Base-by-base conservation (phyloP, 768 basidiomycete species). In the Udeniomyces megalosporus region DNA sequence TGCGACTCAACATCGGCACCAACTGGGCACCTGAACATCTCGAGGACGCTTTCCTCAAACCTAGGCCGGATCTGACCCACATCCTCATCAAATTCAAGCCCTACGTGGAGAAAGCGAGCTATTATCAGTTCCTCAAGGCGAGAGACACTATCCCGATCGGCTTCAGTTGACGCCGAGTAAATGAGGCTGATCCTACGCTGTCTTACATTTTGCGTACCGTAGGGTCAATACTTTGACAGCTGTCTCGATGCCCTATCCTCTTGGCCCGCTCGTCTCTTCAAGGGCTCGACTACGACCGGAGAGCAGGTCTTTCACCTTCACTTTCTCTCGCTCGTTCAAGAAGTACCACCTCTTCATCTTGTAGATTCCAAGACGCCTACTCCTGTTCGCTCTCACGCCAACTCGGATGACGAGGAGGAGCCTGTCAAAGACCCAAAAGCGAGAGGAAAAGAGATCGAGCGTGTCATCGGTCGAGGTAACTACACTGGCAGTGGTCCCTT, bases 11-110 rank as follows among this genome's bases (percentile, higher is more conserved):
- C 71, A 77, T 92, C 65, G 91, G 90, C 0, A 82, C 87, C 0
- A 82, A 82, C 65, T 89, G 89, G 70, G 71, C 82, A 0, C 89
- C 89, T 2, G 88, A 91, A 48, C 85, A 89, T 72, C 71, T 91
- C 55, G 82, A 84, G 65, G 83, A 84, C 55, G 76, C 90, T 35
- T 77, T 84, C 62, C 70, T 76, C 60, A 72, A 75, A 31, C 80
- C 82, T 4, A 74, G 79, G 57, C 68, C 71, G 14, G 68, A 66
- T 0, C 67, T 93, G 66, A 66, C 72, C 42, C 76, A 76, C 66
- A 74, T 92, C 17, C 79, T 81, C 4, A 70, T 93, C 57, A 75
- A 84, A 64, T 92, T 93, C 73, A 79, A 84, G 60, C 89, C 90
- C 3, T 92, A 91, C 84, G 73, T 75, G 11, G 79, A 83, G 68